These are phyloP conservation scores for Hibiscus mutabilis DNA, from an alignment of 345 rosid genomes.

Conservation along the genomic window DNA sequence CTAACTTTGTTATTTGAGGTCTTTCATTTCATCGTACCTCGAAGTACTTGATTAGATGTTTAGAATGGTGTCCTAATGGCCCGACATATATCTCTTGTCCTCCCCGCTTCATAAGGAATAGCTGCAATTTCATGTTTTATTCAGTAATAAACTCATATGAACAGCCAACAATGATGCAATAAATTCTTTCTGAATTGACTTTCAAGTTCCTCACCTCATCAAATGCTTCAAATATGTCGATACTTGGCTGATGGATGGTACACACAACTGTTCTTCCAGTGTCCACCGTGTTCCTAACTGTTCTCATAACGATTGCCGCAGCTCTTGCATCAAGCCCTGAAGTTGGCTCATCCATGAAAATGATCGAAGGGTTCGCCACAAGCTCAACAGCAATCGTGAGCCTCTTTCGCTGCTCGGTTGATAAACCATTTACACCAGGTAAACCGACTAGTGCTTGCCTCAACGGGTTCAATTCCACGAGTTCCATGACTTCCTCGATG, in stretches of 20 bases:
- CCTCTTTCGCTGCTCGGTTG: conserved; percentile 38
- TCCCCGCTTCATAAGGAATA: conserved; percentile 29
- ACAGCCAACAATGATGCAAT: not conserved
- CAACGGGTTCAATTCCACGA: conserved; percentile 48
- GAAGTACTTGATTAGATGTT: conserved; percentile 51
- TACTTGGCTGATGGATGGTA: conserved; percentile 59
- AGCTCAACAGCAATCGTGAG: not conserved
- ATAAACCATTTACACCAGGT: conserved; percentile 78
- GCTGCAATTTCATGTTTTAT: conserved; percentile 27
- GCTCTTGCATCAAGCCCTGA: not conserved
- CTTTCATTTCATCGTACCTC: conserved; percentile 35
- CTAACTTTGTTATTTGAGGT: not conserved
- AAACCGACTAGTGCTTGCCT: conserved; percentile 65
- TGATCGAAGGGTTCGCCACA: not conserved
- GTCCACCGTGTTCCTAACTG: not conserved
- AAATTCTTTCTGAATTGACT: not conserved
- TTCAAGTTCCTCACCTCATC: conserved; percentile 33
- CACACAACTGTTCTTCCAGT: conserved; percentile 38
- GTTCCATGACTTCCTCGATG: conserved; percentile 34
- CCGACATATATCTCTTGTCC: conserved; percentile 80
- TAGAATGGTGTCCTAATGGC: conserved; percentile 62
- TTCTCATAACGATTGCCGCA: not conserved
- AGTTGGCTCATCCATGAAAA: not conserved
- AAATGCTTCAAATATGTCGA: conserved; percentile 48
- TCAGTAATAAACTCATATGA: not conserved